Evolutionary conservation across 208 protist genomes (phyloP), one percentile per base, ranked within the genome.

Genomic region (Leishmania martiniquensis): DNA sequence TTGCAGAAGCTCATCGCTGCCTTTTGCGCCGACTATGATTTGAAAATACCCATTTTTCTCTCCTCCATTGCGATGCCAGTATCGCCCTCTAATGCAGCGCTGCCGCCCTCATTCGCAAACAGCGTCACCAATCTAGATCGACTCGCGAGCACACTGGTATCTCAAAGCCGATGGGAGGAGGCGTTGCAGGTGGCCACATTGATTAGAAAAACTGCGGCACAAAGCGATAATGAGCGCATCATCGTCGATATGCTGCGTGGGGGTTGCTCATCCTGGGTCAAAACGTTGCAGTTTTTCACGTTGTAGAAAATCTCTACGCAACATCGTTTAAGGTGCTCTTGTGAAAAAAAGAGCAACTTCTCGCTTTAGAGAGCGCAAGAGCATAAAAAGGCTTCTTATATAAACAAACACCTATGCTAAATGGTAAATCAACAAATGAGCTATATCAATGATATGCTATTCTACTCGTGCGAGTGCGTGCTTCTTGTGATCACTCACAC

Each of bases 21-120:
- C 25, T 84, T 84, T 52, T 80, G 80, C 4, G 80, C 74, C 6
- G 80, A 84, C n/a, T 80, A 80, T 52, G 75, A 84, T 42, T 62
- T 84, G 37, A 70, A 70, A 79, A 76, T 80, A 39, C 80, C 80
- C 7, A n/a, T 68, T 20, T 83, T 83, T 39, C 13, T 75, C 1
- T 32, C 37, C 1, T 39, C 70, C 57, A 20, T 57, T 20, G 29
- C 47, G 32, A 57, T 57, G 32, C 13, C 42, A 20, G 15, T 12
- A 22, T 57, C 47, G 39, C 12, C 67, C 2, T 52, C 68, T 10
- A 52, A 49, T 20, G 42, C 7, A 2, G 25, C 25, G 42, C 12
- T 15, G 65, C 7, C 42, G 6, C 22, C 65, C 12, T 69, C 65
- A 13, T 12, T 47, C 3, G 10, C 29, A 25, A 69, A 69, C 12